Conservation (phyloP, 2,329 filamentous ascomycete genomes). For the Didymella sp. region DNA sequence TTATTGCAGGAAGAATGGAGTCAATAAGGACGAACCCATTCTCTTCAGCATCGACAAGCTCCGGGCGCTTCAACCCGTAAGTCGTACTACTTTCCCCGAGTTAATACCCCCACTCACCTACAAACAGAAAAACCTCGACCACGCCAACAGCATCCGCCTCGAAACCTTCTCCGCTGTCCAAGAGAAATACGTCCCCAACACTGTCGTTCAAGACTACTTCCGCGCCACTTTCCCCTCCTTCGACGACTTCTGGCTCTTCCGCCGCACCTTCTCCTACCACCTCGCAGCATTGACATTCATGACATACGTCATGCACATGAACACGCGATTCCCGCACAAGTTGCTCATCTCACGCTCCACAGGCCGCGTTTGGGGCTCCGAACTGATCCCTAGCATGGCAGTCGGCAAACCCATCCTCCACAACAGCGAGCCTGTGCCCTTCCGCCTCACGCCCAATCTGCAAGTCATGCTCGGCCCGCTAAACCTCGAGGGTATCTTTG, state of each 20-base stretch:
- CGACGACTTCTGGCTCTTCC: slow-evolving; percentile 98
- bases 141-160: slow-evolving; percentile 74
- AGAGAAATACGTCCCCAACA: slow-evolving; percentile 87
- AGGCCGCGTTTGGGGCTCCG: slow-evolving; percentile 95
- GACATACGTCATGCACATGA: slow-evolving; percentile 98
- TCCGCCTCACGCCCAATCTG: slow-evolving; percentile 95
- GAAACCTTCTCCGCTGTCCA: slow-evolving; percentile 97
- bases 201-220: slow-evolving; percentile 86
- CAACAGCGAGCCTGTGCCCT: slow-evolving; percentile 94
- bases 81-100: slow-evolving; percentile 17
- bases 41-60: slow-evolving; percentile 96
- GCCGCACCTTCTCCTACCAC: slow-evolving; percentile 94
- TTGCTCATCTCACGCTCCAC: slow-evolving; percentile 86
- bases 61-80: slow-evolving; percentile 64
- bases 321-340: slow-evolving; percentile 94
- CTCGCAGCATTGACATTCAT: slow-evolving; percentile 95
- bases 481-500: slow-evolving; percentile 94
- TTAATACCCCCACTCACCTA: slow-evolving; percentile 19
- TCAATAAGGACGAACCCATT: slow-evolving; percentile 94
- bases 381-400: slow-evolving; percentile 90
- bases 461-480: slow-evolving; percentile 96
- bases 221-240: slow-evolving; percentile 85
- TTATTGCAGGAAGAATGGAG: slow-evolving; percentile 83
- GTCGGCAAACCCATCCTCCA: slow-evolving; percentile 85
- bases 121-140: slow-evolving; percentile 69